Evolutionary conservation across 495 filamentous ascomycete genomes (phyloP), one percentile per base, ranked within the genome.

Genomic region (Penicillium cataractarum): DNA sequence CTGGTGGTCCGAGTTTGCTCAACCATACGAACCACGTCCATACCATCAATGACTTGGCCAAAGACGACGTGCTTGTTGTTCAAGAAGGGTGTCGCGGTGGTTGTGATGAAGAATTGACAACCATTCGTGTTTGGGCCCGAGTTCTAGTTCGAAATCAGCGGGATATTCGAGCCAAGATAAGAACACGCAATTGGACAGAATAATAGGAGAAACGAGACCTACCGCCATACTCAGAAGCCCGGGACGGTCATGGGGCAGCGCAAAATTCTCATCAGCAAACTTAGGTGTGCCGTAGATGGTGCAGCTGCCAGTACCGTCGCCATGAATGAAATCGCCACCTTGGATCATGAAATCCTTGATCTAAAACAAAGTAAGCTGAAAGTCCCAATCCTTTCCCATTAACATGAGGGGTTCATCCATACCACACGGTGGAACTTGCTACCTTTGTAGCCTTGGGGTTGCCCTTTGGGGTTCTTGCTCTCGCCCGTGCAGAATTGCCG

Each of bases 261-360:
- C 77, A 72, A 98, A 97, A 65, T 94, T 95, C 79, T 99, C 95
- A 71, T 99, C 96, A 5, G 86, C 83, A 67, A 98, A 98, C n/a
- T 83, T 81, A 61, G 89, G 86, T 15, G 84, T 88, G 50, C 91
- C 91, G 76, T 96, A 97, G 71, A 97, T 97, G 56, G 84, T 89
- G n/a, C 87, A 86, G 39, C 86, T 90, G 4, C 95, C 95, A 2
- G 90, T 96, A 13, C 96, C 96, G 73, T 98, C 90, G 42, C 94
- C 93, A 71, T 97, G 91, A 59, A 97, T 74, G 78, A 99, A 98
- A 76, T 99, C 96, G 54, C 96, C 95, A 35, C 96, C 96, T 79
- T 98, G 96, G 65, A 91, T 84, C 93, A 99, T 97, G 76, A 98
- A 98, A 65, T 93, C 90, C 78, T 91, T 92, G 79, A 98, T 97